Percentiles rank a stretch among this genome's conserved stretches.
Evolutionary conservation across 1,139 yeast genomes (phyloP).

Genomic region (Scheffersomyces parashehatae): DNA sequence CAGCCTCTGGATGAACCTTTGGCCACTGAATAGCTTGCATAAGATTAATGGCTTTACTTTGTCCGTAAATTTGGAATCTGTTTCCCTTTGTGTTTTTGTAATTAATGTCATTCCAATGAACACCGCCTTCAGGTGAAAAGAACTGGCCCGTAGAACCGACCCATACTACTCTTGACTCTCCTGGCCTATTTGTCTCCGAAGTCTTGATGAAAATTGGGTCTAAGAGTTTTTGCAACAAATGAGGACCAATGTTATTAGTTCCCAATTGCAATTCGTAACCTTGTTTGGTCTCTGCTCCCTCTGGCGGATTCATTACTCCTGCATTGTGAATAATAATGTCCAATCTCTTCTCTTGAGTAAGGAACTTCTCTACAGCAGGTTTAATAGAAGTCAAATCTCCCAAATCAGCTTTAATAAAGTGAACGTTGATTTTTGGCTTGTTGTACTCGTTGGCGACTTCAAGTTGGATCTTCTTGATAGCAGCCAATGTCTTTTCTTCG

Average conservation of each 20-base stretch:
- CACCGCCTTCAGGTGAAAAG: slow-evolving; percentile 36
- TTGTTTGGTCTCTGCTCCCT: slow-evolving; percentile 33
- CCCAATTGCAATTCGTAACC: slow-evolving; percentile 50
- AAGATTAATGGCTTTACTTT: slow-evolving; percentile 46
- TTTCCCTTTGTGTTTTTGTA: slow-evolving; percentile 10
- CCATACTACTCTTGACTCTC: slow-evolving; percentile 41
- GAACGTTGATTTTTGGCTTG: slow-evolving; percentile 5
- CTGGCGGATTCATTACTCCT: slow-evolving; percentile 48
- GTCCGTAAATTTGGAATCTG: slow-evolving; percentile 31
- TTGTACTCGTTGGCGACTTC: slow-evolving; percentile 16
- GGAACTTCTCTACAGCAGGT: neutral
- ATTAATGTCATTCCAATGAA: slow-evolving; percentile 37
- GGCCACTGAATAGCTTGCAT: slow-evolving; percentile 43
- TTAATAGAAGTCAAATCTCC: slow-evolving; percentile 3
- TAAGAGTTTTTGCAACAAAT: slow-evolving; percentile 41
- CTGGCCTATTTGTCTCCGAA: slow-evolving; percentile 10
- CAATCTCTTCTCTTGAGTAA: slow-evolving; percentile 2
- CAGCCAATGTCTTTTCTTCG: slow-evolving; percentile 29
- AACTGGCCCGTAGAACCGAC: slow-evolving; percentile 41
- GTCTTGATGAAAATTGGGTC: slow-evolving; percentile 39
- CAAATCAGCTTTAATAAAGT: slow-evolving; percentile 2
- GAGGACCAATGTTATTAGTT: slow-evolving; percentile 50
- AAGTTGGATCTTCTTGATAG: slow-evolving; percentile 27
- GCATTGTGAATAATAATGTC: slow-evolving; percentile 13
- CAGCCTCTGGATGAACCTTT: slow-evolving; percentile 22